phyloP scores from a whole-genome alignment of 2,329 filamentous ascomycete genomes.

The Penicillium sp. region DNA sequence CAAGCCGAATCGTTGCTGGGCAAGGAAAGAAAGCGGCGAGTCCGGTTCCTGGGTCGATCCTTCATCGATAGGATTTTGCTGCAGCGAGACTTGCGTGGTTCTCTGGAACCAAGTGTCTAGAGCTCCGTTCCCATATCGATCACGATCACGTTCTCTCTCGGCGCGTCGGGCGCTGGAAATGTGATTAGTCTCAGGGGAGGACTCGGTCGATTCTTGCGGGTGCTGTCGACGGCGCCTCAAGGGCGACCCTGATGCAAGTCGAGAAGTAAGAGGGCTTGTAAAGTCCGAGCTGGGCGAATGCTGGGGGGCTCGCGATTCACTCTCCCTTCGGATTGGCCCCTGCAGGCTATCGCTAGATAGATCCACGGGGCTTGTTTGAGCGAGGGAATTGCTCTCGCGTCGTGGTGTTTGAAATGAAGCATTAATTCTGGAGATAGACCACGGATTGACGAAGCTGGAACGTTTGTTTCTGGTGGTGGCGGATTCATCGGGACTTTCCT shows the following conservation, averaged over 20 bases:
- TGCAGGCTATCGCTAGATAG: not conserved
- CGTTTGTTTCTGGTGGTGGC: not conserved
- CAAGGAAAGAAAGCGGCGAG: constrained; percentile 19
- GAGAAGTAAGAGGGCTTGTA: constrained; percentile 1
- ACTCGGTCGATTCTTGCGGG: not conserved
- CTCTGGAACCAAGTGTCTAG: constrained; percentile 26
- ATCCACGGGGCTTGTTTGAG: not conserved
- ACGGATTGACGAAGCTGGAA: constrained; percentile 15
- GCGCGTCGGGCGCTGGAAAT: constrained; percentile 3
- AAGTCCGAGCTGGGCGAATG: not conserved
- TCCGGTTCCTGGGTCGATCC: not conserved
- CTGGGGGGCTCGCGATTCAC: not conserved
- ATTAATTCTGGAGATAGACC: constrained; percentile 18
- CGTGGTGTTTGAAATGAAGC: constrained; percentile 15
- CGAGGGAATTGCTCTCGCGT: not conserved
- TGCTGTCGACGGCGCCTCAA: not conserved
- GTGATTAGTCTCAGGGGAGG: not conserved
- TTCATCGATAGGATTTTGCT: not conserved
- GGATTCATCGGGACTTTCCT: not conserved
- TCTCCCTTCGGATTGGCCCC: not conserved
- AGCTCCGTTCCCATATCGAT: constrained; percentile 25
- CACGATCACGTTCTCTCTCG: constrained; percentile 17
- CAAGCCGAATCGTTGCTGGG: constrained; percentile 14
- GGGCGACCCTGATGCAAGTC: constrained; percentile 11
- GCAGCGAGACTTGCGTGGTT: constrained; percentile 16